phyloP scores from a whole-genome alignment of 495 filamentous ascomycete species.

The Xylaria flabelliformis region DNA sequence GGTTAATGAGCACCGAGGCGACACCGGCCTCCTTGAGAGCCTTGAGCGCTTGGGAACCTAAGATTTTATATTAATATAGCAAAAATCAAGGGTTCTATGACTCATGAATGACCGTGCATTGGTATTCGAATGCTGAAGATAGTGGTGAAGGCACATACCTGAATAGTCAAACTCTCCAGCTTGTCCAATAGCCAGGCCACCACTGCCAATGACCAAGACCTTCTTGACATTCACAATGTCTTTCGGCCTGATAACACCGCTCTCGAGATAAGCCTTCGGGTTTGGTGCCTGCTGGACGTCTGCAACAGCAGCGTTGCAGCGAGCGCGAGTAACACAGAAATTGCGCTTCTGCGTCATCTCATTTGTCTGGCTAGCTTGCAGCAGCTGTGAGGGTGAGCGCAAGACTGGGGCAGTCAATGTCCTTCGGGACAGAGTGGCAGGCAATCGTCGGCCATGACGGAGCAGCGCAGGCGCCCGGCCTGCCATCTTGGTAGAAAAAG shows the following conservation, averaged over 20 bases:
- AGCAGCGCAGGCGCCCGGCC: slow-evolving; percentile 57
- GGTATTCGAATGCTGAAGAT: not conserved
- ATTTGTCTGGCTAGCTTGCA: slow-evolving; percentile 37
- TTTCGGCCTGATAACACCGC: slow-evolving; percentile 77
- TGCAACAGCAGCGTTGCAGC: slow-evolving; percentile 37
- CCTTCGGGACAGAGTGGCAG: slow-evolving; percentile 45
- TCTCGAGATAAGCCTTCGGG: slow-evolving; percentile 85
- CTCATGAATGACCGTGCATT: slow-evolving; percentile 31
- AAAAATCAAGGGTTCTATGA: slow-evolving; percentile 32
- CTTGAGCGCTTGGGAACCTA: slow-evolving; percentile 95
- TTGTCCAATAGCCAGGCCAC: slow-evolving; percentile 96
- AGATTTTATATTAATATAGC: slow-evolving; percentile 26
- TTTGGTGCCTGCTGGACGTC: slow-evolving; percentile 71
- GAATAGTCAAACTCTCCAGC: slow-evolving; percentile 99
- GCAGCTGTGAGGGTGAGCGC: slow-evolving; percentile 42
- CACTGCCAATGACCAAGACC: slow-evolving; percentile 95
- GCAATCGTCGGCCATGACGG: slow-evolving; percentile 55
- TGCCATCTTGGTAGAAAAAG: slow-evolving; percentile 48
- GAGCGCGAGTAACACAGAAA: slow-evolving; percentile 45
- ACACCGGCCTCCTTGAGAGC: slow-evolving; percentile 98
- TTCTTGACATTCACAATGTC: slow-evolving; percentile 93
- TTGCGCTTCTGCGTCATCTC: slow-evolving; percentile 47
- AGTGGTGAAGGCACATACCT: slow-evolving; percentile 58
- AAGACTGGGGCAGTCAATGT: slow-evolving; percentile 43
- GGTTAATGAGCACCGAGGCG: slow-evolving; percentile 94